phyloP scores from a whole-genome alignment of 2,329 filamentous ascomycete genomes.

The Fusarium pseudograminearum region DNA sequence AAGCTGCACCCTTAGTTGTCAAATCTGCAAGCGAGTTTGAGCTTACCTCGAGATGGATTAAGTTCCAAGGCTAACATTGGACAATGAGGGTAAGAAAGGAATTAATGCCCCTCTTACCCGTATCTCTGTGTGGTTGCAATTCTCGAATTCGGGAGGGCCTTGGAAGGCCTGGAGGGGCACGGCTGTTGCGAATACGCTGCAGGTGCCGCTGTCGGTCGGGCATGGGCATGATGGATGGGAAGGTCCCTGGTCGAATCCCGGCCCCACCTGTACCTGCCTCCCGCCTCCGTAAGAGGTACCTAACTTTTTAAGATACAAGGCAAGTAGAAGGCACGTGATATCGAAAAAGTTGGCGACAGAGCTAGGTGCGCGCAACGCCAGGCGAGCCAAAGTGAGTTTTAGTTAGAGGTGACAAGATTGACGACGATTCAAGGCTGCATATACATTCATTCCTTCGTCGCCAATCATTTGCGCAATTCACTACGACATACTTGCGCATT shows the following conservation, averaged over 20 bases:
- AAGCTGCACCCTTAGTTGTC: conserved; percentile 4
- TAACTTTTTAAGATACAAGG: conserved; percentile 16
- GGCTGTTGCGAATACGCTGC: conserved; percentile 39
- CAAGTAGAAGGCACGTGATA: conserved; percentile 40
- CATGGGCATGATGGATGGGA: not conserved
- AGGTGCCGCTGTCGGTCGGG: conserved; percentile 43
- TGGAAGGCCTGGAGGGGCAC: conserved; percentile 42
- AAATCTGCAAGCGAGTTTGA: conserved; percentile 23
- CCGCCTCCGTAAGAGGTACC: not conserved
- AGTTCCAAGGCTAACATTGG: conserved; percentile 17
- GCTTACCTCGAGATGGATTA: conserved; percentile 22
- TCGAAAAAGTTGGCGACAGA: conserved; percentile 48
- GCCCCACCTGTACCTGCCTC: conserved; percentile 43
- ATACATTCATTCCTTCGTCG: conserved; percentile 36
- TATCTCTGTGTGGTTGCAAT: conserved; percentile 8
- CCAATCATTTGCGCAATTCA: conserved; percentile 35
- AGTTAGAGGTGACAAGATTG: conserved; percentile 39
- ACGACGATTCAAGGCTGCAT: conserved; percentile 40
- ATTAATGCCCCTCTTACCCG: conserved; percentile 27
- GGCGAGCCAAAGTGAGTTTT: conserved; percentile 21
- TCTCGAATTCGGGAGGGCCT: conserved; percentile 37
- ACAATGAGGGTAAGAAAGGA: conserved; percentile 2
- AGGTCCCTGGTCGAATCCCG: conserved; percentile 23
- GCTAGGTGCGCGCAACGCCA: conserved; percentile 42
- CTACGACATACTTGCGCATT: conserved; percentile 28